Base-by-base conservation (phyloP, 2,329 filamentous ascomycete genomes). In the Leptographium galeiforme region DNA sequence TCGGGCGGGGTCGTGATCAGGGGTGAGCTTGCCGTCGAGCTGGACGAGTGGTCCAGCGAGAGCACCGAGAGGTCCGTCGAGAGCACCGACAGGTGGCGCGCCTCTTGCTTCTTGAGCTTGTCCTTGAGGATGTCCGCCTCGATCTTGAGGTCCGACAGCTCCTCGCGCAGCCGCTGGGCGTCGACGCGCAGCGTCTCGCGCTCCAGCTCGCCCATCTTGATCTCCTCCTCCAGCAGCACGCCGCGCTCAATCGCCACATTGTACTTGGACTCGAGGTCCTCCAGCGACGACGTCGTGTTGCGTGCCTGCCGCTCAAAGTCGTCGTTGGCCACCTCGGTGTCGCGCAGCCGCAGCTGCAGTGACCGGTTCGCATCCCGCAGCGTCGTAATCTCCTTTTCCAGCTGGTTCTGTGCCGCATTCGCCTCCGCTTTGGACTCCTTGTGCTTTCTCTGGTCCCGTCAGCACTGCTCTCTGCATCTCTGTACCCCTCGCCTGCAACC, bases 321-420 rank as follows among this genome's bases (percentile, higher is more conserved):
- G 74, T 98, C 93, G 71, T 97, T 98, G 66, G 87, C 89, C 53
- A 98, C 93, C 70, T 98, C 93, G 61, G 91, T 95, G 67, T 98
- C 93, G 60, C 93, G 84, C 55, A 98, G 73, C 68, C 79, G 87
- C 58, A 95, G 74, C 63, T 93, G 86, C 57, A 96, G 70, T 4
- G 84, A 83, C 59, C 93, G 78, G 67, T 89, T 94, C 49, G 82
- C 68, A 60, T 98, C 90, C 64, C 93, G 85, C 62, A 98, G 76
- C 10, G 79, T 85, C 8, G 93, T 98, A 62, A 98, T 90, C 68
- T 98, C 93, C 70, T 96, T 97, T 69, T 98, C 90, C 52, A 98
- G 77, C 5, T 76, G 74, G 64, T 85, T 90, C 65, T 97, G 93
- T 53, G 87, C 89, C 51, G 81, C 72, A 66, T 85, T 91, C 44